Percentiles rank a stretch among this genome's conserved stretches.
phyloP scores from a whole-genome alignment of 768 basidiomycete genomes.

The Dacryopinax spathularia region DNA sequence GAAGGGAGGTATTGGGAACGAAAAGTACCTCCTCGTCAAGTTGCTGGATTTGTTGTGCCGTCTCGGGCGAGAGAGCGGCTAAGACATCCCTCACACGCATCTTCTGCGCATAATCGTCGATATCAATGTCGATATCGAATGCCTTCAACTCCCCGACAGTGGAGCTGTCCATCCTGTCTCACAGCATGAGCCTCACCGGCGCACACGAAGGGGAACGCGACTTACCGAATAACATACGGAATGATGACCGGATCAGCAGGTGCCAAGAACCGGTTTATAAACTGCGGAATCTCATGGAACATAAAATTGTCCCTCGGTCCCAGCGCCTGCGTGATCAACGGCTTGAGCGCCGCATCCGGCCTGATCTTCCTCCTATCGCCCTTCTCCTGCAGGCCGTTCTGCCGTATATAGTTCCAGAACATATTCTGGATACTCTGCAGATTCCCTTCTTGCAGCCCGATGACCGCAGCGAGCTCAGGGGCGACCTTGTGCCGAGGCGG shows the following conservation, averaged over 20 bases:
- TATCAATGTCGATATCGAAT: slow-evolving; percentile 79
- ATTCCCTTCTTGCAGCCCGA: slow-evolving; percentile 76
- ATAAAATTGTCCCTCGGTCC: slow-evolving; percentile 40
- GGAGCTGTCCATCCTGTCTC: neutral
- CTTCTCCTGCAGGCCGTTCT: slow-evolving; percentile 69
- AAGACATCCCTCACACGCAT: slow-evolving; percentile 55
- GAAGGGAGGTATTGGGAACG: neutral
- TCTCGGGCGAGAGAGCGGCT: slow-evolving; percentile 54
- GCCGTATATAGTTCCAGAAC: slow-evolving; percentile 86
- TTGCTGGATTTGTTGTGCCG: slow-evolving; percentile 46
- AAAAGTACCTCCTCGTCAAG: slow-evolving; percentile 75
- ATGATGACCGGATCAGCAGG: slow-evolving; percentile 70
- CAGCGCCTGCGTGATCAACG: slow-evolving; percentile 8
- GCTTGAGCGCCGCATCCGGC: slow-evolving; percentile 46
- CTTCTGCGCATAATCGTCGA: slow-evolving; percentile 66
- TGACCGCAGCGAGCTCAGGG: slow-evolving; percentile 45
- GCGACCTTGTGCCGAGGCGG: slow-evolving; percentile 75
- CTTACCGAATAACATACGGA: slow-evolving; percentile 37
- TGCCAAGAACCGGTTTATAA: slow-evolving; percentile 64
- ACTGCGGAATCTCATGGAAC: slow-evolving; percentile 72
- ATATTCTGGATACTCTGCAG: slow-evolving; percentile 66
- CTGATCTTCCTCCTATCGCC: slow-evolving; percentile 56
- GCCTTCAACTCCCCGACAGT: slow-evolving; percentile 40
- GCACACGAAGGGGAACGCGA: neutral
- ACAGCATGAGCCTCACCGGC: neutral